These are phyloP conservation scores for Aspergillus chevalieri DNA, from an alignment of 2,329 filamentous ascomycete genomes.

Conservation along the genomic window DNA sequence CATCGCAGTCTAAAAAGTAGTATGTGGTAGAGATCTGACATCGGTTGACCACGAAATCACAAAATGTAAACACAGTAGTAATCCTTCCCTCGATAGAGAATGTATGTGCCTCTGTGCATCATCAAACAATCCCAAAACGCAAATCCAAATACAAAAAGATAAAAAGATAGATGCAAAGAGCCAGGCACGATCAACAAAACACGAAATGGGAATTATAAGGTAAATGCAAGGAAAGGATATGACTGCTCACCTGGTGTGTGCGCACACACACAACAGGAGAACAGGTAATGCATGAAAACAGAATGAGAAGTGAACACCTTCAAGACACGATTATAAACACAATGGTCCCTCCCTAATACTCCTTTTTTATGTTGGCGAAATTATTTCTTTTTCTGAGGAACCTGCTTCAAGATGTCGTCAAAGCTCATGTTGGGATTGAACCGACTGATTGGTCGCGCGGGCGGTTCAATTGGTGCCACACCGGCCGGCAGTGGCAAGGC, in stretches of 20 bases:
- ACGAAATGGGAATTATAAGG: background rate
- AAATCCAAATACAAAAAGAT: background rate
- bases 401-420: constrained; percentile 42
- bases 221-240: background rate
- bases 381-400: constrained; percentile 36
- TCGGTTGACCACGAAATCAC: background rate
- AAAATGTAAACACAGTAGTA: background rate
- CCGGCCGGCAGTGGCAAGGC: constrained; percentile 39
- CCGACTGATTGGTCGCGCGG: constrained; percentile 32
- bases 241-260: constrained; percentile 9
- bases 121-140: background rate
- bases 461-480: constrained; percentile 36
- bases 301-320: background rate
- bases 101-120: background rate
- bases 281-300: background rate
- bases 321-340: background rate
- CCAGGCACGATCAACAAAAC: background rate
- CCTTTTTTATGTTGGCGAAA: background rate
- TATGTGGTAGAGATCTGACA: constrained; percentile 1
- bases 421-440: constrained; percentile 46
- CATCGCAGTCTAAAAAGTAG: constrained; percentile 1
- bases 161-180: background rate
- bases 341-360: no score
- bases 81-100: background rate
- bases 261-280: background rate